A percentile compares a stretch with the other conserved stretches of the same genome.
Conservation (phyloP, 148 eudicot genomes). For the Fagopyrum tataricum region DNA sequence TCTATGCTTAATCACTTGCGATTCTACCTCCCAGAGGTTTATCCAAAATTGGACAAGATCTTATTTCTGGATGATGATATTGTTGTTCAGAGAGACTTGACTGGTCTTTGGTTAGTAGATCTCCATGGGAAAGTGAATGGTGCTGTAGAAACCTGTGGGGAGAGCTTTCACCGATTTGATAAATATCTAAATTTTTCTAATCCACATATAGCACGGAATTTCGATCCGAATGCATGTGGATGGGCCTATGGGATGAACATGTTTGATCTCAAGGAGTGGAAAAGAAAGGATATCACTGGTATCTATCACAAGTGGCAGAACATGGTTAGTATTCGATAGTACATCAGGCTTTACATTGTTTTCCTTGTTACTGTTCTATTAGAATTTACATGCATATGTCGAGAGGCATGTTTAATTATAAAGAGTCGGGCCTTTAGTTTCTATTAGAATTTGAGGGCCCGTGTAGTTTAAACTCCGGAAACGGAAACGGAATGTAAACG, state of each 20-base stretch:
- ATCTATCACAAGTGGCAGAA: constrained; percentile 92
- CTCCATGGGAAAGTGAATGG: constrained; percentile 86
- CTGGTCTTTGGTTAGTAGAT: constrained; percentile 65
- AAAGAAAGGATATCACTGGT: constrained; percentile 67
- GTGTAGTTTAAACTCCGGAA: no score
- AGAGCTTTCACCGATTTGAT: constrained; percentile 86
- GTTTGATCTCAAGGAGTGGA: constrained; percentile 87
- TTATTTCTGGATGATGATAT: constrained; percentile 88
- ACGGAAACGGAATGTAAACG: no score
- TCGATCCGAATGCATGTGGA: constrained; percentile 85
- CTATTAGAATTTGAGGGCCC: no score
- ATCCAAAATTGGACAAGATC: constrained; percentile 82
- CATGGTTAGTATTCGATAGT: constrained; percentile 39
- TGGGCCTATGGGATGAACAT: constrained; percentile 97
- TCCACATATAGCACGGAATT: constrained; percentile 65
- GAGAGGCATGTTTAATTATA: not conserved
- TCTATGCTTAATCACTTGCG: constrained; percentile 89
- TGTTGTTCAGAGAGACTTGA: constrained; percentile 83
- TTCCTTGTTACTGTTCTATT: not conserved
- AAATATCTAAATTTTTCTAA: constrained; percentile 83
- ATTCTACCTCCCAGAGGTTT: constrained; percentile 83
- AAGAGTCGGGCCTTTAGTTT: not conserved
- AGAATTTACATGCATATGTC: not conserved
- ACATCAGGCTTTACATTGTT: constrained; percentile 1
- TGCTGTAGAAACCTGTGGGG: constrained; percentile 88